Conservation (phyloP, 164 flowering plant genomes). For the Kalanchoe fedtschenkoi region DNA sequence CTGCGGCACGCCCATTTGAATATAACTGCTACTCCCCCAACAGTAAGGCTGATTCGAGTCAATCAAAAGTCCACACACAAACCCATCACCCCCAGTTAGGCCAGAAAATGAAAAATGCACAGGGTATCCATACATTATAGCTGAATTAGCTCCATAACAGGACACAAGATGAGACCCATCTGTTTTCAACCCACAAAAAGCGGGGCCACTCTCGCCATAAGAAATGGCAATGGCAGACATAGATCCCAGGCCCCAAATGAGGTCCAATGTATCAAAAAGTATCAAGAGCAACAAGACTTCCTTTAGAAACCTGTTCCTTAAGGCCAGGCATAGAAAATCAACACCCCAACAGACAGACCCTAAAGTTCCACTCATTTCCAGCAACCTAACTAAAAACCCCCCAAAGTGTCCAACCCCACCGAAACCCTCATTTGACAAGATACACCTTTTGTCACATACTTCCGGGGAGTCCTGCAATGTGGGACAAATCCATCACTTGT, state of each 20-base stretch:
- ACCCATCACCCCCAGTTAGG: slow-evolving; percentile 81
- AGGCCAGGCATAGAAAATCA: slow-evolving; percentile 16
- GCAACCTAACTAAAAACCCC: slow-evolving; percentile 9
- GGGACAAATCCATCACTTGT: slow-evolving; percentile 1
- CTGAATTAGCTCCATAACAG: slow-evolving; percentile 79
- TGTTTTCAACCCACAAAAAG: slow-evolving; percentile 72
- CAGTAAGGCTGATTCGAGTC: slow-evolving; percentile 71
- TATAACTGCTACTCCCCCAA: slow-evolving; percentile 75
- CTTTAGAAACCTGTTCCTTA: slow-evolving; percentile 20
- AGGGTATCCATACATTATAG: slow-evolving; percentile 68
- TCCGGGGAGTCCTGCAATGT: not conserved
- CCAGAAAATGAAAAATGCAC: slow-evolving; percentile 46
- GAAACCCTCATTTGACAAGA: not conserved
- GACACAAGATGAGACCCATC: slow-evolving; percentile 74
- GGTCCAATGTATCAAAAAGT: slow-evolving; percentile 22
- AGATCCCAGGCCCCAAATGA: slow-evolving; percentile 63
- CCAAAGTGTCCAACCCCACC: slow-evolving; percentile 8
- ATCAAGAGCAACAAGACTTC: slow-evolving; percentile 19
- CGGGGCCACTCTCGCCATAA: slow-evolving; percentile 88
- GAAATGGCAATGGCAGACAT: slow-evolving; percentile 90
- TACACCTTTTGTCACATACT: not conserved
- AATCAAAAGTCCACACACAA: slow-evolving; percentile 81
- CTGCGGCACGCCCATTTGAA: slow-evolving; percentile 79
- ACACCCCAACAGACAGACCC: slow-evolving; percentile 10
- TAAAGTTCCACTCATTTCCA: slow-evolving; percentile 13